These are phyloP conservation scores for Pythium scleroteichum DNA, from an alignment of 352 stramenopile genomes.

Conservation along the genomic window DNA sequence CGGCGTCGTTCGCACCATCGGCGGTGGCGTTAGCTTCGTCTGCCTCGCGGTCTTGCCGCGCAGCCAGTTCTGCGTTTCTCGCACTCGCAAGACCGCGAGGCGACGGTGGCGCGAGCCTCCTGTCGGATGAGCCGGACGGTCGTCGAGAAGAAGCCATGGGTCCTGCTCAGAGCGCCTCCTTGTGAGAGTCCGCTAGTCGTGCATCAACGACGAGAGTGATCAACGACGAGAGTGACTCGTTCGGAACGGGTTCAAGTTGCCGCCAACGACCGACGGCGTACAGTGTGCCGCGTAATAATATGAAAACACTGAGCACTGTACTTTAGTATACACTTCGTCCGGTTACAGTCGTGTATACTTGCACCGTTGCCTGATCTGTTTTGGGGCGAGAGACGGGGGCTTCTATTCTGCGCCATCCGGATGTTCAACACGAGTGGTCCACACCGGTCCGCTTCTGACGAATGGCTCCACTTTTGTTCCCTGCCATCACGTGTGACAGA, in stretches of 20 bases:
- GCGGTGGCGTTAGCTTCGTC: conserved; percentile 5
- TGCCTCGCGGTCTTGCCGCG: conserved; percentile 20
- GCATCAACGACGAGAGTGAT: neutral
- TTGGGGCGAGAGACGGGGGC: conserved; percentile 17
- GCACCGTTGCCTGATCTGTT: conserved; percentile 9
- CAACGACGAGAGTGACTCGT: conserved; percentile 1
- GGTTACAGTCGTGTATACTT: conserved; percentile 12
- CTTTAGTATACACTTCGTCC: conserved; percentile 14
- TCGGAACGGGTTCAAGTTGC: conserved; percentile 29
- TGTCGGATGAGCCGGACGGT: conserved; percentile 1
- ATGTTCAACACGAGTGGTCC: conserved; percentile 24
- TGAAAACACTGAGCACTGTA: neutral
- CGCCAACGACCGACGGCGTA: conserved; percentile 12
- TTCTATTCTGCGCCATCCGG: conserved; percentile 22
- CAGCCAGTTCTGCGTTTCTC: conserved; percentile 22
- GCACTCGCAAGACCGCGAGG: conserved; percentile 19
- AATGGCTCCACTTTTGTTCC: conserved; percentile 26
- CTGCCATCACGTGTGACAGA: conserved; percentile 25
- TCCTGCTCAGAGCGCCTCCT: neutral
- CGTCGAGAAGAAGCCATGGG: neutral
- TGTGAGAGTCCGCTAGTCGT: neutral
- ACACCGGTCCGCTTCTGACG: conserved; percentile 11
- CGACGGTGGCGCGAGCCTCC: conserved; percentile 1
- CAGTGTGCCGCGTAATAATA: conserved; percentile 14
- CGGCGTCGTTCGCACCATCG: neutral